phyloP scores from a whole-genome alignment of 1,139 yeast genomes.

The Spencermartinsiella ligniputridi region DNA sequence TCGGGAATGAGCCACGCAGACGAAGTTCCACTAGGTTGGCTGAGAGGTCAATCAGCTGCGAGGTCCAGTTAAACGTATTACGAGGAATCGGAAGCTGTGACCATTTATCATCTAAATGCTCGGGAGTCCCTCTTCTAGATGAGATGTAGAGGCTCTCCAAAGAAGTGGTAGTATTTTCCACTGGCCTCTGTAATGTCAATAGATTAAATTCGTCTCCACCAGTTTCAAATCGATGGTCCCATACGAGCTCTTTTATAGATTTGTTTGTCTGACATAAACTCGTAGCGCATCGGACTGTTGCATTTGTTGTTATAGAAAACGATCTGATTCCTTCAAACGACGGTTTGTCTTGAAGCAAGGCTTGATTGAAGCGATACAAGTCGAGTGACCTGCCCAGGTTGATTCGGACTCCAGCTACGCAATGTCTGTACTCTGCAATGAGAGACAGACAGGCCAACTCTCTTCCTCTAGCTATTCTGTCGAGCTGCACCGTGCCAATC shows the following conservation, averaged over 20 bases:
- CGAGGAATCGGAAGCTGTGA: not conserved
- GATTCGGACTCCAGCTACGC: not conserved
- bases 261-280: not conserved
- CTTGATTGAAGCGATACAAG: not conserved
- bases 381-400: not conserved
- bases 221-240: constrained; percentile 1
- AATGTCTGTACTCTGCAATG: not conserved
- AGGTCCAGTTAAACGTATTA: not conserved
- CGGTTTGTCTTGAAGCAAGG: not conserved
- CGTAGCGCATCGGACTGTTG: not conserved
- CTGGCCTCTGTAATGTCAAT: not conserved
- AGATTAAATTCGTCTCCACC: constrained; percentile 1
- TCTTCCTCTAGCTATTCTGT: not conserved
- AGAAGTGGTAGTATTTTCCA: not conserved
- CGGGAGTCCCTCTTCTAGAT: not conserved
- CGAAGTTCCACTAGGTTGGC: not conserved
- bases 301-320: not conserved
- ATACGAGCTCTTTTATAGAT: not conserved
- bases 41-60: not conserved
- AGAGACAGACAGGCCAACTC: not conserved
- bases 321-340: not conserved
- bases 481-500: not conserved
- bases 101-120: not conserved
- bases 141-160: not conserved
- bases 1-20: not conserved